Base-by-base conservation (phyloP, 2,329 filamentous ascomycete species). In the Fusarium chaquense region DNA sequence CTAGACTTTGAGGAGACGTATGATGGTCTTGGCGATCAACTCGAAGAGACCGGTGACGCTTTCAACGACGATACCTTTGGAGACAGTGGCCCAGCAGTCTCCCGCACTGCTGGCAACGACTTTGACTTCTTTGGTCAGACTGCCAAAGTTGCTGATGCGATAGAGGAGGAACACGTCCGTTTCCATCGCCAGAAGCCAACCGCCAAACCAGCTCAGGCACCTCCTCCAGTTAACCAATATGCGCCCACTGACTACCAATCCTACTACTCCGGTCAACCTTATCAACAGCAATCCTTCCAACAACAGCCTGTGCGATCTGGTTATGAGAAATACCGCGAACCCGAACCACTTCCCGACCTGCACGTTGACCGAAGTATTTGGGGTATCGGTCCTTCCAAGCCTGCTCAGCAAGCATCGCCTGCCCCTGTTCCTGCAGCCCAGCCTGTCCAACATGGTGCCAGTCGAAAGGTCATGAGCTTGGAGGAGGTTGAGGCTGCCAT, bases 1-100 rank as follows among this genome's bases (percentile, higher is more conserved):
- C 78, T 86, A 75, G 92, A 98, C 75, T 99, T 98, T 74, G 96
- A 99, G 75, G 94, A 99, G 78, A 98, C 95, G 38, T 98, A 98
- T 78, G 96, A 99, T 80, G 95, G 95, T 20, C 85, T 99, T 41
- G 96, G 94, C 59, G 92, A 97, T 77, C 90, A 92, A 79, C 90
- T 99, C 36, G 91, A 97, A 75, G 95, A 99, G 78, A 91, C 92
- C 22, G 93, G 95, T 76, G 96, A 99, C 83, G 93, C 88, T 52
- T 93, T 98, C 85, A 99, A 99, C 80, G 93, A 98, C 75, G 96
- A 98, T 78, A 99, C 96, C 3, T 99, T 99, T 78, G 93, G 83
- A 43, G 80, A 78, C 15, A 77, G 77, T 32, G 76, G 74, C 20
- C 67, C 81, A 63, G 81, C 79, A 20, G 76, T 78, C 20, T 71